Evolutionary conservation across 164 flowering plant species (phyloP).

Genomic region (Sedum album): DNA sequence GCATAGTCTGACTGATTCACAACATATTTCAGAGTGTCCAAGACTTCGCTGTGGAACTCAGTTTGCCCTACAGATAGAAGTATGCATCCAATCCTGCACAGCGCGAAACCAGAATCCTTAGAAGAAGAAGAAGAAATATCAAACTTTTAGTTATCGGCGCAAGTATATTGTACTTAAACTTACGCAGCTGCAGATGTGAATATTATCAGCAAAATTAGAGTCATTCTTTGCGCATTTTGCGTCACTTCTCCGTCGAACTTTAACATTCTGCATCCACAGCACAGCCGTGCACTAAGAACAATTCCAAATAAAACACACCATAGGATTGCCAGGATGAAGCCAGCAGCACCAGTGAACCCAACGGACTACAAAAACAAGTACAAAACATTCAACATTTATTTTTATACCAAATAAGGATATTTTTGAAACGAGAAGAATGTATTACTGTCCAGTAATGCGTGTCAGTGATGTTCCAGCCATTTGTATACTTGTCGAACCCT

Average conservation of each 20-base stretch:
- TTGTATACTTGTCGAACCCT: constrained; percentile 35
- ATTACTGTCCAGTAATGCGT: constrained; percentile 60
- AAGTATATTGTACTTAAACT: not conserved
- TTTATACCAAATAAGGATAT: not conserved
- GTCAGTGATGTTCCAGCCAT: constrained; percentile 54
- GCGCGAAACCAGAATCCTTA: not conserved
- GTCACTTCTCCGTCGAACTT: constrained; percentile 1
- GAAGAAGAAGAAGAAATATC: no score
- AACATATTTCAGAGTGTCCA: constrained; percentile 27
- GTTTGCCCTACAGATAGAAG: constrained; percentile 30
- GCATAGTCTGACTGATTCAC: constrained; percentile 30
- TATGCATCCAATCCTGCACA: constrained; percentile 32
- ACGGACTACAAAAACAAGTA: constrained; percentile 5
- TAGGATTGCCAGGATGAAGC: constrained; percentile 5
- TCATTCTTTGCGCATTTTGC: not conserved
- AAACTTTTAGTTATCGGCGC: no score
- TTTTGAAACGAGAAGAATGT: constrained; percentile 6
- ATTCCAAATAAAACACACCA: constrained; percentile 4
- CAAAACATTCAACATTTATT: not conserved
- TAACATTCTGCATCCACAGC: not conserved
- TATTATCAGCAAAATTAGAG: not conserved
- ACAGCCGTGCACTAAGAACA: not conserved
- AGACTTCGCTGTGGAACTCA: constrained; percentile 26
- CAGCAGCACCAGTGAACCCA: constrained; percentile 3
- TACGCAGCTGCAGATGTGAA: constrained; percentile 7